These are phyloP conservation scores for Xylaria sp. DNA, from an alignment of 2,329 filamentous ascomycete species.

Conservation along the genomic window DNA sequence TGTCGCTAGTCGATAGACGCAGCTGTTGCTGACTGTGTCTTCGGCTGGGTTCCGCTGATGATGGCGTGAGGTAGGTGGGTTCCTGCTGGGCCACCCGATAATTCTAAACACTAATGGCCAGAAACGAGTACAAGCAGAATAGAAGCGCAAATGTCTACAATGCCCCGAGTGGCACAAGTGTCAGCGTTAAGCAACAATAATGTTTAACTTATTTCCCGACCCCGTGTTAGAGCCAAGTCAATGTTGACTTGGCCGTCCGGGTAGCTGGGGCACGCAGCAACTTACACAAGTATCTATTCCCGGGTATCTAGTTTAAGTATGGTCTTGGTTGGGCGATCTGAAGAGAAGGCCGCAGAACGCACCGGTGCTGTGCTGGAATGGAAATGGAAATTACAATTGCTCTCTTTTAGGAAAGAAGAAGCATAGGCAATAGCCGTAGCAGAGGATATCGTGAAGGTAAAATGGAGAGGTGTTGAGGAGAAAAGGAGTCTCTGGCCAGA, in stretches of 20 bases:
- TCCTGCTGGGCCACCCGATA: constrained; percentile 13
- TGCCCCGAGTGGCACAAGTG: constrained; percentile 15
- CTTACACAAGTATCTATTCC: constrained; percentile 40
- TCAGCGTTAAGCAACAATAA: constrained; percentile 19
- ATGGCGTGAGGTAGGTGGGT: constrained; percentile 16
- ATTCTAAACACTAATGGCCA: constrained; percentile 13
- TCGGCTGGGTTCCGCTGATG: constrained; percentile 13
- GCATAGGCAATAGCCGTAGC: constrained; percentile 27
- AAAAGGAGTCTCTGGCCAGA: constrained; percentile 22
- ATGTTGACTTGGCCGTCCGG: neutral
- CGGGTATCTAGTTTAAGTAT: constrained; percentile 35
- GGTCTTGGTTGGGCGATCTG: constrained; percentile 12
- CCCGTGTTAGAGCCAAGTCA: neutral
- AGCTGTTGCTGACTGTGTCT: constrained; percentile 33
- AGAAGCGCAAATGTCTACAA: constrained; percentile 33
- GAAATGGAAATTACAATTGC: constrained; percentile 33
- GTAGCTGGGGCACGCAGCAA: constrained; percentile 15
- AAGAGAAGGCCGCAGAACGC: constrained; percentile 19
- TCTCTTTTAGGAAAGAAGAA: constrained; percentile 27
- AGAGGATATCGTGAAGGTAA: constrained; percentile 16
- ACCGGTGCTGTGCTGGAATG: constrained; percentile 19
- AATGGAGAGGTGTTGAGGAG: constrained; percentile 26
- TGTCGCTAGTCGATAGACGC: constrained; percentile 15
- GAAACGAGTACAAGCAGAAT: constrained; percentile 34
- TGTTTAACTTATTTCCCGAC: neutral